Conservation (phyloP, 805 yeast genomes). For the Nakazawaea wickerhamii region DNA sequence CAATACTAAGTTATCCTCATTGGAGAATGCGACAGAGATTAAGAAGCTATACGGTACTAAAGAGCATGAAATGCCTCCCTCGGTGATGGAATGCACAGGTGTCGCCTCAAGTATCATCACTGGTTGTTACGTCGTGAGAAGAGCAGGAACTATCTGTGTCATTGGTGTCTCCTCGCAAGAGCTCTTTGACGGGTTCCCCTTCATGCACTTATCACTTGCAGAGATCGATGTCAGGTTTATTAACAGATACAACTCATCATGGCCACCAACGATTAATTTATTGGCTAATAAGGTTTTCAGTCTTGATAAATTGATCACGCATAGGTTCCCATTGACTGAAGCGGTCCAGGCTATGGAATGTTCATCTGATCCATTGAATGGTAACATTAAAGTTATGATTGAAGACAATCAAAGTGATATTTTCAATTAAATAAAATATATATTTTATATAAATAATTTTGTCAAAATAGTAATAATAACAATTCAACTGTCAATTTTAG, state of each 20-base stretch:
- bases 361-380: slow-evolving; percentile 34
- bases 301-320: slow-evolving; percentile 44
- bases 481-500: background rate
- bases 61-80: slow-evolving; percentile 35
- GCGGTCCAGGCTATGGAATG: slow-evolving; percentile 41
- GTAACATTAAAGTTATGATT: slow-evolving; percentile 44
- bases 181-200: slow-evolving; percentile 41
- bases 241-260: slow-evolving; percentile 50
- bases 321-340: slow-evolving; percentile 39
- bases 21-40: slow-evolving; percentile 35
- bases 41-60: slow-evolving; percentile 30
- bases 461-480: background rate
- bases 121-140: slow-evolving; percentile 39
- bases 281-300: slow-evolving; percentile 38
- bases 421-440: no score
- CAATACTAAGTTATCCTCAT: slow-evolving; percentile 24
- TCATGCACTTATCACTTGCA: slow-evolving; percentile 48
- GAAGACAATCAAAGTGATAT: slow-evolving; percentile 23
- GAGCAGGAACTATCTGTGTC: slow-evolving; percentile 41
- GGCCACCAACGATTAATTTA: slow-evolving; percentile 52
- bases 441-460: no score
- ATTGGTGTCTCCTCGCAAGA: slow-evolving; percentile 46
- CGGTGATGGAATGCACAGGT: slow-evolving; percentile 52
- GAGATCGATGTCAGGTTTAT: slow-evolving; percentile 47
- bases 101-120: slow-evolving; percentile 43